phyloP scores from a whole-genome alignment of 306 rosid species.

The Citrullus amarus region DNA sequence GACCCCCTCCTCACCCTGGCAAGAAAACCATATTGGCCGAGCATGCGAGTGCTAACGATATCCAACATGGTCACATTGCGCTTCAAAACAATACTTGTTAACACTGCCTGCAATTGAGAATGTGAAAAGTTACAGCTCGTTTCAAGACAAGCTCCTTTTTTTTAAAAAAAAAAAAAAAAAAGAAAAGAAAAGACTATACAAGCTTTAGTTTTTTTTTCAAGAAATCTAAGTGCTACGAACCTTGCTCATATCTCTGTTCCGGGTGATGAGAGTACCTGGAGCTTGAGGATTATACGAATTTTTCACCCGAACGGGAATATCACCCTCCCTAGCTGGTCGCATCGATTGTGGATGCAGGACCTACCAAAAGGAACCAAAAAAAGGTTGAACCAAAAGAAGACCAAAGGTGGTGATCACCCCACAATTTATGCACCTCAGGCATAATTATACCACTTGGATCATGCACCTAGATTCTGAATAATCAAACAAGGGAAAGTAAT shows the following conservation, averaged over 20 bases:
- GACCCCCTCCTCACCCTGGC: slow-evolving; percentile 58
- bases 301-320: slow-evolving; percentile 94
- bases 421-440: not conserved
- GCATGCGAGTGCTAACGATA: slow-evolving; percentile 97
- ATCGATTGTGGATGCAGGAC: slow-evolving; percentile 98
- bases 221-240: slow-evolving; percentile 25
- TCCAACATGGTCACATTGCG: slow-evolving; percentile 90
- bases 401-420: not conserved
- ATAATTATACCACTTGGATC: not conserved
- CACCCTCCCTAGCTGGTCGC: slow-evolving; percentile 97
- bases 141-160: not conserved
- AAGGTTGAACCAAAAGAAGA: not conserved
- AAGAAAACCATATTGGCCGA: slow-evolving; percentile 88
- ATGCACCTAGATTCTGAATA: not conserved
- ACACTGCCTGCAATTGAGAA: slow-evolving; percentile 54
- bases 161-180: too few relatives aligned
- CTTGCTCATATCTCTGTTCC: slow-evolving; percentile 84
- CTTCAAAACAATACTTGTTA: slow-evolving; percentile 90
- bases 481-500: slow-evolving; percentile 10
- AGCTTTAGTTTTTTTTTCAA: not conserved
- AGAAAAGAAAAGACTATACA: not conserved
- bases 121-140: slow-evolving; percentile 9
- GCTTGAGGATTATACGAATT: slow-evolving; percentile 93
- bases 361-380: slow-evolving; percentile 29
- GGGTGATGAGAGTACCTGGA: slow-evolving; percentile 85